A percentile compares a stretch with the other conserved stretches of the same genome.
Evolutionary conservation across 176 grass and related monocot genomes (phyloP).

Genomic region (Metroxylon sagu): DNA sequence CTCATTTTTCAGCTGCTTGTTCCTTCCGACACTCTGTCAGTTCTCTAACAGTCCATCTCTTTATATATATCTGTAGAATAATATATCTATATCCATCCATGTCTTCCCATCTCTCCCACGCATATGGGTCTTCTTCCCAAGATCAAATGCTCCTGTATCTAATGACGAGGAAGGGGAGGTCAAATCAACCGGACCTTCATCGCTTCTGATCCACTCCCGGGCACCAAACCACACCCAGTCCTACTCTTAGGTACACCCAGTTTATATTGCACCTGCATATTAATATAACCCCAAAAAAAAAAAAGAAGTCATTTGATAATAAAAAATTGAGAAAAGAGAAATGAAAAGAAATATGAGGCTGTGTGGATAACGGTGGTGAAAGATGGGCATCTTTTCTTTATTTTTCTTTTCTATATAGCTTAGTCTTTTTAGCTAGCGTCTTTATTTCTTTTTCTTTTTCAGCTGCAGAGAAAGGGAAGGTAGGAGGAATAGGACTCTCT

Average conservation of each 20-base stretch:
- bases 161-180: constrained; percentile 15
- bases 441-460: constrained; percentile 69
- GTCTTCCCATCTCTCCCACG: too few relatives aligned
- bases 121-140: too few relatives aligned
- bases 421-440: constrained; percentile 40
- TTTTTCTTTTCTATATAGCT: constrained; percentile 34
- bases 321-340: constrained; percentile 26
- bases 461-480: constrained; percentile 29
- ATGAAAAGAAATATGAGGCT: constrained; percentile 17
- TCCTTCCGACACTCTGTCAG: constrained; percentile 35
- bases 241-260: not conserved
- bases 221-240: not conserved
- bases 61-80: too few relatives aligned
- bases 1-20: constrained; percentile 27
- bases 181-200: constrained; percentile 22
- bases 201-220: constrained; percentile 23
- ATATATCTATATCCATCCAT: too few relatives aligned
- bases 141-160: constrained; percentile 1
- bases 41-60: constrained; percentile 14
- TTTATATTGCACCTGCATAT: not conserved
- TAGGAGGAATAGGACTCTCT: too few relatives aligned
- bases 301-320: not conserved
- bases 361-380: constrained; percentile 70
- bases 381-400: constrained; percentile 48
- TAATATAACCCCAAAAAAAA: too few relatives aligned